Percentiles rank a stretch among this genome's conserved stretches.
Evolutionary conservation across 306 rosid species (phyloP).

Genomic region (Inga oerstediana): DNA sequence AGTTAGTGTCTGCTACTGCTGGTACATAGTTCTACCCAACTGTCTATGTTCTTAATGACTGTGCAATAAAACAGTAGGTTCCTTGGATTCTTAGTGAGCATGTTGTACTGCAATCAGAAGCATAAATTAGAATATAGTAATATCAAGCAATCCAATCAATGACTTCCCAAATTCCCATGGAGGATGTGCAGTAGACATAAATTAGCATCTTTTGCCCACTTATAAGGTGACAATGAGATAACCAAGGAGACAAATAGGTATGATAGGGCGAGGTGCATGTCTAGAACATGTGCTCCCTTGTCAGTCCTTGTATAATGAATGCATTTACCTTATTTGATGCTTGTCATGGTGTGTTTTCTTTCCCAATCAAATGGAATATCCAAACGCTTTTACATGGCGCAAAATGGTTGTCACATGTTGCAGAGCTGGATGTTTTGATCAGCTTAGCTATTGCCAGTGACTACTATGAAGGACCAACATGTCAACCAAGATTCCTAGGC

Average conservation of each 20-base stretch:
- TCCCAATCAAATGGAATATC: slow-evolving; percentile 19
- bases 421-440: slow-evolving; percentile 94
- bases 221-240: slow-evolving; percentile 11
- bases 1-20: slow-evolving; percentile 79
- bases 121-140: slow-evolving; percentile 5
- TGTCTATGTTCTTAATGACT: slow-evolving; percentile 20
- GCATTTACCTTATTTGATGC: slow-evolving; percentile 7
- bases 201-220: slow-evolving; percentile 25
- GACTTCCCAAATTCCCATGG: slow-evolving; percentile 17
- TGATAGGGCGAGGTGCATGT: slow-evolving; percentile 14
- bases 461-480: slow-evolving; percentile 79
- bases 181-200: slow-evolving; percentile 5
- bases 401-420: slow-evolving; percentile 48
- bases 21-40: slow-evolving; percentile 46
- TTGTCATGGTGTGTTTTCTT: background rate
- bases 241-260: background rate
- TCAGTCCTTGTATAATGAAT: slow-evolving; percentile 17
- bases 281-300: slow-evolving; percentile 1
- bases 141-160: background rate
- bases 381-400: slow-evolving; percentile 29
- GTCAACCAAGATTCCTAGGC: slow-evolving; percentile 66
- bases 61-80: slow-evolving; percentile 14
- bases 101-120: slow-evolving; percentile 12
- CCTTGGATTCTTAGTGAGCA: background rate
- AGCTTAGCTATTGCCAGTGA: slow-evolving; percentile 84